Conservation (phyloP, 2,329 filamentous ascomycete species). For the Cladosporium cucumerinum region DNA sequence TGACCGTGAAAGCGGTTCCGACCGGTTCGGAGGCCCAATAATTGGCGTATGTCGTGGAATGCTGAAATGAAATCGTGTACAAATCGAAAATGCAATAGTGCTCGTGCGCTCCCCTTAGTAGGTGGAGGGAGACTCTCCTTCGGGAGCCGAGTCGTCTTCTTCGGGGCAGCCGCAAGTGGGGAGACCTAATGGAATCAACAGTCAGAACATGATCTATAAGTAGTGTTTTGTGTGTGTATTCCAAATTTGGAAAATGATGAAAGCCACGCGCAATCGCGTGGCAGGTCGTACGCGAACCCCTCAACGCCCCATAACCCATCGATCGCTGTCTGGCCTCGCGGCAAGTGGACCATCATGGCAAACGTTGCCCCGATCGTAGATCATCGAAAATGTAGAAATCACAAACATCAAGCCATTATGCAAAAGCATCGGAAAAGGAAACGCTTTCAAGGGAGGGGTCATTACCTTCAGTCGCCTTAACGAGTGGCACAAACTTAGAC, state of each 20-base stretch:
- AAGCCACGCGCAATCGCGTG: neutral
- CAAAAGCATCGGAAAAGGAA: neutral
- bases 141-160: conserved; percentile 1
- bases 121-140: neutral
- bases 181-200: neutral
- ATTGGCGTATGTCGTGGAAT: conserved; percentile 9
- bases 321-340: neutral
- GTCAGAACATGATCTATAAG: conserved; percentile 9
- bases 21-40: neutral
- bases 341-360: neutral
- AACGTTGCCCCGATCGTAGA: neutral
- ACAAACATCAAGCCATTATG: conserved; percentile 1
- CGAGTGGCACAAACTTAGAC: conserved; percentile 25
- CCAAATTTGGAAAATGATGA: neutral
- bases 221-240: neutral
- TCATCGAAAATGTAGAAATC: neutral
- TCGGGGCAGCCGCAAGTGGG: neutral
- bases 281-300: conserved; percentile 4
- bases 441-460: neutral
- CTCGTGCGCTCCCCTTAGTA: neutral
- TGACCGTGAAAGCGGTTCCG: conserved; percentile 2
- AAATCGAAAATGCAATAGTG: neutral
- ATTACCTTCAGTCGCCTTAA: conserved; percentile 16
- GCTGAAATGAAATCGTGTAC: conserved; percentile 2
- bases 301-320: neutral